Base-by-base conservation (phyloP, 2,329 filamentous ascomycete genomes). In the Fusarium decemcellulare region DNA sequence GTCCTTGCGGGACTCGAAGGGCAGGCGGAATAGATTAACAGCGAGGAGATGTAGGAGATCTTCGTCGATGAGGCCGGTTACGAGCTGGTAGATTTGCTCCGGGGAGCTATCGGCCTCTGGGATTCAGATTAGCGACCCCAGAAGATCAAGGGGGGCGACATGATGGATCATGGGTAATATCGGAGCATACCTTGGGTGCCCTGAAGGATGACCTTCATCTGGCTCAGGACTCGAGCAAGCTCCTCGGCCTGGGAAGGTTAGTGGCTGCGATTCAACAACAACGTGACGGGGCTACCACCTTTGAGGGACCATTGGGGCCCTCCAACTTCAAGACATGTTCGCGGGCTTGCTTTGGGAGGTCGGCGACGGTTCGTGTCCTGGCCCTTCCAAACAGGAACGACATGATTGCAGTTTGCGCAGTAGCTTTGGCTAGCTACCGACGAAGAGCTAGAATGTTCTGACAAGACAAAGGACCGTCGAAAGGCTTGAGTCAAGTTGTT, bases 1-100 rank as follows among this genome's bases (percentile, higher is more conserved):
- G 77, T 98, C 95, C 84, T 98, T 98, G 76, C 95, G 91, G 39
- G 95, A 93, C 83, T 99, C 96, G 84, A 99, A 99, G 1, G 95
- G 94, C 6, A 99, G 88, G 54, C 91, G 89, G 81, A 93, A 90
- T 47, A 99, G 92, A 77, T 92, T 92, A 65, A 91, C 87, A 18
- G 95, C 94, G 61, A 99, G 91, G 54, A 93, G 86, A 74, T 93
- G 93, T 44, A 99, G 90, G 8, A 99, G 86, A 79, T 97, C 94
- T 82, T 98, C 94, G 78, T 95, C 90, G 74, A 98, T 92, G 67
- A 97, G 90, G 70, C 92, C 90, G 59, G 91, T 91, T 55, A 98
- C 92, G 51, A 98, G 89, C 76, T 95, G 90, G 77, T 93, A 92
- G 65, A 97, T 92, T 80, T 96, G 92, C 72, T 98, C 94, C 23